A percentile compares a stretch with the other conserved stretches of the same genome.
These are phyloP conservation scores for Straminergon stramineum DNA, from an alignment of 225 moss, liverwort and hornwort genomes.

Conservation along the genomic window DNA sequence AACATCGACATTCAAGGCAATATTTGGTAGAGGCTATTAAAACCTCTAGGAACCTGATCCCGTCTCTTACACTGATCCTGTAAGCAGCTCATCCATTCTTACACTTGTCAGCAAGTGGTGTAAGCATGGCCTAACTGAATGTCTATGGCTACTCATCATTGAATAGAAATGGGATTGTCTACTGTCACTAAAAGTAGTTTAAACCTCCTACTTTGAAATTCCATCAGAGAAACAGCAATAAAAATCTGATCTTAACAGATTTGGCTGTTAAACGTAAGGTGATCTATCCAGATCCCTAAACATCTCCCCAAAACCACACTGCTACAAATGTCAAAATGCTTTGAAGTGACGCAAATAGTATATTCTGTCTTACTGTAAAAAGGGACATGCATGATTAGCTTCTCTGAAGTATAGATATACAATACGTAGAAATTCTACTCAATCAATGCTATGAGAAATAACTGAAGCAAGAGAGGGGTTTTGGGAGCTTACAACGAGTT, in stretches of 20 bases:
- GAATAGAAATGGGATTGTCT: not conserved
- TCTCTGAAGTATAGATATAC: not conserved
- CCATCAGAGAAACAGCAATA: not conserved
- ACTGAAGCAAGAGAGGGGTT: not conserved
- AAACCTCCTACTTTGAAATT: not conserved
- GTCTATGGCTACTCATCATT: too few species aligned
- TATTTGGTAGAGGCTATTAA: not conserved
- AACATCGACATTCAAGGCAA: not conserved
- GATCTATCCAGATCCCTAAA: not conserved
- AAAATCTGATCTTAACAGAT: not conserved
- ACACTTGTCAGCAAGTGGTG: too few species aligned
- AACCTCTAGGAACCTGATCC: too few species aligned
- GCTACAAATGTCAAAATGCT: not conserved
- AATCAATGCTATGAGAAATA: not conserved
- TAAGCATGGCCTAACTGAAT: too few species aligned
- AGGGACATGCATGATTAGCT: not conserved
- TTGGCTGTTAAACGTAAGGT: not conserved
- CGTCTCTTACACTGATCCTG: too few species aligned
- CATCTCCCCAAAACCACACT: not conserved
- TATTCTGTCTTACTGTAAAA: not conserved
- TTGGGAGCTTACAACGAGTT: constrained; percentile 68
- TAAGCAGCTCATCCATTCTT: too few species aligned
- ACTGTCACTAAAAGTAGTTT: not conserved
- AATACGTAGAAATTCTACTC: not conserved
- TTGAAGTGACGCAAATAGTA: not conserved